Evolutionary conservation across 2,329 filamentous ascomycete genomes (phyloP).

Genomic region (Canariomyces notabilis): DNA sequence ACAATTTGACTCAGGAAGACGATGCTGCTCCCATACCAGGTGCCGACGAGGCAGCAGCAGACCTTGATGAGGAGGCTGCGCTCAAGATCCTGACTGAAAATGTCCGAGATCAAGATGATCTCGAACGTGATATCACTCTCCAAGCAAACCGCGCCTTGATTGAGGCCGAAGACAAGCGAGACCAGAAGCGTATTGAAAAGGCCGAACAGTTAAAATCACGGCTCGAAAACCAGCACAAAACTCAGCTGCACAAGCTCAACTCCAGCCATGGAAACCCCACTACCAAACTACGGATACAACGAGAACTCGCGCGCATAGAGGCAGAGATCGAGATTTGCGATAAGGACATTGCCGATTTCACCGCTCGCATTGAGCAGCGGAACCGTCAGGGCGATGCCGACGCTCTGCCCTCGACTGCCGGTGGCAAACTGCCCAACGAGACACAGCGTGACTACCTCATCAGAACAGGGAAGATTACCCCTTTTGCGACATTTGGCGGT

Average conservation of each 20-base stretch:
- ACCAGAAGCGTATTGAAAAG: slow-evolving; percentile 58
- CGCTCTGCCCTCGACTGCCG: slow-evolving; percentile 19
- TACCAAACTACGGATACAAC: slow-evolving; percentile 53
- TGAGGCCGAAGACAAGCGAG: slow-evolving; percentile 58
- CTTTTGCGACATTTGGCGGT: slow-evolving; percentile 75
- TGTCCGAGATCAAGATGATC: slow-evolving; percentile 79
- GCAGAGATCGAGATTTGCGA: slow-evolving; percentile 59
- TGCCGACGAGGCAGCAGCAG: slow-evolving; percentile 1
- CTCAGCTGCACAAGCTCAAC: slow-evolving; percentile 43
- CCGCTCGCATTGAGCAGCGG: slow-evolving; percentile 72
- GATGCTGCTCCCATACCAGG: not conserved
- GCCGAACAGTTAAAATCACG: slow-evolving; percentile 51
- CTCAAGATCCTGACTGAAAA: slow-evolving; percentile 60
- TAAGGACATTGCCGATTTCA: slow-evolving; percentile 74
- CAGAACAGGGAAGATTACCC: slow-evolving; percentile 94
- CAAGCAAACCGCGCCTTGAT: slow-evolving; percentile 56
- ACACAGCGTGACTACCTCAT: slow-evolving; percentile 85
- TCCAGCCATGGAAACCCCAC: slow-evolving; percentile 41
- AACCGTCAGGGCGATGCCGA: slow-evolving; percentile 50
- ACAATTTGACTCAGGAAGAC: not conserved
- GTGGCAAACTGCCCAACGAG: slow-evolving; percentile 63
- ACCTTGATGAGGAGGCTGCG: slow-evolving; percentile 53
- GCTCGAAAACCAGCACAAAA: slow-evolving; percentile 60
- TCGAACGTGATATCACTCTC: slow-evolving; percentile 77
- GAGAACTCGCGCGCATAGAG: slow-evolving; percentile 62